A percentile compares a stretch with the other conserved stretches of the same genome.
phyloP scores from a whole-genome alignment of 2,329 filamentous ascomycete genomes.

The Metarhizium guizhouense region DNA sequence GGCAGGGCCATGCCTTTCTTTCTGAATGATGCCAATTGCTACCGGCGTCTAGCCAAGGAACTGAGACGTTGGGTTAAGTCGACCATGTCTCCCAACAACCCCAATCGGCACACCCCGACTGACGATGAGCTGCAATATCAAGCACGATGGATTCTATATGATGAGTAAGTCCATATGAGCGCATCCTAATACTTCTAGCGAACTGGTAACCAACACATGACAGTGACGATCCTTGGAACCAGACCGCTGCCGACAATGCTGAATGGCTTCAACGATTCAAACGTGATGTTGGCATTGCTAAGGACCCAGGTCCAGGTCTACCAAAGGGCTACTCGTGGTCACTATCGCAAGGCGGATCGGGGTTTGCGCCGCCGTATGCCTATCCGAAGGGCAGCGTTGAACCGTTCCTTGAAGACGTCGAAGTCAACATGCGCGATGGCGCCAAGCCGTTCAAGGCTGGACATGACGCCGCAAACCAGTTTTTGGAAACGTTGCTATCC shows the following conservation, averaged over 20 bases:
- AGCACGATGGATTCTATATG: constrained; percentile 53
- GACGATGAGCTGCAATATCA: constrained; percentile 58
- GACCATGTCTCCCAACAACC: constrained; percentile 51
- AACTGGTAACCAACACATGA: not conserved
- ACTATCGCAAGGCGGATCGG: constrained; percentile 39
- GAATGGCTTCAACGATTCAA: constrained; percentile 59
- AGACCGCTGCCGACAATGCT: constrained; percentile 53
- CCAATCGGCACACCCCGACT: constrained; percentile 46
- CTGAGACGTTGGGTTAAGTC: constrained; percentile 42
- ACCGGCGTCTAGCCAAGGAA: constrained; percentile 44
- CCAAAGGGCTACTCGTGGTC: constrained; percentile 34
- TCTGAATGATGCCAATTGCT: constrained; percentile 53
- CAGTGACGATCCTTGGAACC: constrained; percentile 56
- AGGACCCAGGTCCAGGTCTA: constrained; percentile 42
- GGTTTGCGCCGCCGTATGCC: constrained; percentile 47
- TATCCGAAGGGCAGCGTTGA: constrained; percentile 31
- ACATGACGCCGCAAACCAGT: constrained; percentile 38
- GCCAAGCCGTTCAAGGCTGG: constrained; percentile 34
- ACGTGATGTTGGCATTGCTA: constrained; percentile 43
- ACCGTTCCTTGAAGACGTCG: constrained; percentile 23
- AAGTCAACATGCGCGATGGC: constrained; percentile 25
- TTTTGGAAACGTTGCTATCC: constrained; percentile 32
- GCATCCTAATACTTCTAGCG: not conserved
- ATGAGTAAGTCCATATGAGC: constrained; percentile 37
- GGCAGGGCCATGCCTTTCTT: constrained; percentile 30